A percentile compares a stretch with the other conserved stretches of the same genome.
Conservation (phyloP, 768 basidiomycete species). For the Tephrocybe sp. region DNA sequence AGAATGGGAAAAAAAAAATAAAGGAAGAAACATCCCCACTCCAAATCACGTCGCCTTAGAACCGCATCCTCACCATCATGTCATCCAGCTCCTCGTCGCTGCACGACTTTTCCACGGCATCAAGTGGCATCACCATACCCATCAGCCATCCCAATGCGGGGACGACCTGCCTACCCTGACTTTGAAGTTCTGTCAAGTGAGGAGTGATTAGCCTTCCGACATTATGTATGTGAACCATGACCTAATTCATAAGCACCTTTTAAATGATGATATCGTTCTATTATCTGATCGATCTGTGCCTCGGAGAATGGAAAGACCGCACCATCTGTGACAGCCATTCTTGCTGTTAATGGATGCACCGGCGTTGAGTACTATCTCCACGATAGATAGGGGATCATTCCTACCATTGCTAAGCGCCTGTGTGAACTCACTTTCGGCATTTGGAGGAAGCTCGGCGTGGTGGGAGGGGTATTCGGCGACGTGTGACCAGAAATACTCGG, state of each 20-base stretch:
- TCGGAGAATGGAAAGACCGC: conserved; percentile 33
- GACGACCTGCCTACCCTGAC: conserved; percentile 26
- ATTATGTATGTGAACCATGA: background rate
- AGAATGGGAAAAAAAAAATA: background rate
- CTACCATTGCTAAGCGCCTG: conserved; percentile 3
- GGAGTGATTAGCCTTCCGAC: conserved; percentile 5
- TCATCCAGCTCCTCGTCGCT: conserved; percentile 29
- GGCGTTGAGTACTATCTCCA: conserved; percentile 8
- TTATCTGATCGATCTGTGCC: conserved; percentile 35
- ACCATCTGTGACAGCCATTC: conserved; percentile 25
- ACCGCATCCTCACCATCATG: conserved; percentile 28
- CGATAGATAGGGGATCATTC: background rate
- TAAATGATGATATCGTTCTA: conserved; percentile 31
- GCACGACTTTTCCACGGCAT: conserved; percentile 25
- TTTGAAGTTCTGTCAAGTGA: conserved; percentile 24
- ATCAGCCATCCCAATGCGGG: conserved; percentile 39
- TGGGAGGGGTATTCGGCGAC: conserved; percentile 43
- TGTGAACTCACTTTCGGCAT: background rate
- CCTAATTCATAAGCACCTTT: conserved; percentile 25
- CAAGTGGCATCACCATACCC: conserved; percentile 42
- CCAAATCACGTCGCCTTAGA: conserved; percentile 13
- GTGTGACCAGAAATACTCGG: conserved; percentile 38
- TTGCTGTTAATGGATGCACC: conserved; percentile 21
- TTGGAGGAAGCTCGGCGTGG: conserved; percentile 22
- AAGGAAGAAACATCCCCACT: background rate